phyloP scores from a whole-genome alignment of 345 rosid species.

The Corchorus olitorius region DNA sequence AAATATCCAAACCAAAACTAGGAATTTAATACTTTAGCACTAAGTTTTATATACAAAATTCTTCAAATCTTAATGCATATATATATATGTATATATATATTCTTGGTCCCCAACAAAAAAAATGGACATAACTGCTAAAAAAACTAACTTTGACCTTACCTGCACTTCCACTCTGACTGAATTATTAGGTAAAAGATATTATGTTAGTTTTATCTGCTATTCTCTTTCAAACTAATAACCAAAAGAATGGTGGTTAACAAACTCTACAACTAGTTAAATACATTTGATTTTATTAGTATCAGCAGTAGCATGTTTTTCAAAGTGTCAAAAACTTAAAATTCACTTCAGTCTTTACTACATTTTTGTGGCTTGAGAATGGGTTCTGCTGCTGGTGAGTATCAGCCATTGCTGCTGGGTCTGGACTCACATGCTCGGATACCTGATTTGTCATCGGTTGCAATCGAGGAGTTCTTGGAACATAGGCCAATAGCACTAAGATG shows the following conservation, averaged over 20 bases:
- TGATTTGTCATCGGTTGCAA: slow-evolving; percentile 51
- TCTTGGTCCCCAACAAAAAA: too few relatives aligned
- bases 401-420: slow-evolving; percentile 53
- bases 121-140: too few relatives aligned
- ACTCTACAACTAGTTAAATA: background rate
- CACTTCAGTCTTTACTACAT: too few relatives aligned
- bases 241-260: slow-evolving; percentile 12
- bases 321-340: background rate
- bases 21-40: too few relatives aligned
- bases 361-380: slow-evolving; percentile 27
- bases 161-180: background rate
- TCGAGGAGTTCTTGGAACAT: slow-evolving; percentile 67
- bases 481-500: slow-evolving; percentile 46
- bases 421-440: slow-evolving; percentile 58
- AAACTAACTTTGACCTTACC: background rate
- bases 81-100: too few relatives aligned
- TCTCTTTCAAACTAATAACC: background rate
- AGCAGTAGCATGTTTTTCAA: background rate
- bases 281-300: too few relatives aligned
- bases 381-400: slow-evolving; percentile 31
- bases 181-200: background rate
- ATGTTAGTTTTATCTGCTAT: background rate
- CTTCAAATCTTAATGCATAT: too few relatives aligned
- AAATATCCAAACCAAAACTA: too few relatives aligned
- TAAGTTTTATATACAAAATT: too few relatives aligned